Evolutionary conservation across 768 basidiomycete species (phyloP).

Genomic region (Amanita exitialis): DNA sequence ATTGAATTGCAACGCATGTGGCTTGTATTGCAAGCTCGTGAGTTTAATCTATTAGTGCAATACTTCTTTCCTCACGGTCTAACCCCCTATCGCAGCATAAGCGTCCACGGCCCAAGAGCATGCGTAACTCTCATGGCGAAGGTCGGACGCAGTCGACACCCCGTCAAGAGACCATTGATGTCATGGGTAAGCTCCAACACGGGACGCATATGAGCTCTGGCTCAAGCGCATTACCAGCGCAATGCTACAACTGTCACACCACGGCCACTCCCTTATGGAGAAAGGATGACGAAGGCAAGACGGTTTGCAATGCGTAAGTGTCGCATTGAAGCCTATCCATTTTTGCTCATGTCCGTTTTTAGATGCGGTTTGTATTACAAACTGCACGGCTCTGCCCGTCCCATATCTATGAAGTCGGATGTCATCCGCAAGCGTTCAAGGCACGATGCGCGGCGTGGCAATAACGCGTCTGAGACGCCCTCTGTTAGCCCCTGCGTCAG

Average conservation of each 20-base stretch:
- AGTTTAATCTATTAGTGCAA: constrained; percentile 15
- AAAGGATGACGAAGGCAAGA: constrained; percentile 87
- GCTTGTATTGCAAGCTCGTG: constrained; percentile 79
- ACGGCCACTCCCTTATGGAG: constrained; percentile 86
- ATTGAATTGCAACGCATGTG: constrained; percentile 84
- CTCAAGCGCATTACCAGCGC: constrained; percentile 38
- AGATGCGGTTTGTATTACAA: constrained; percentile 84
- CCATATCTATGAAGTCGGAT: constrained; percentile 88
- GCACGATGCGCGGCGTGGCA: constrained; percentile 63
- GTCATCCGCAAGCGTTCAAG: constrained; percentile 82
- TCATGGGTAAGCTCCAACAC: constrained; percentile 45
- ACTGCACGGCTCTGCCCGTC: constrained; percentile 75
- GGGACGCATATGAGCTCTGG: constrained; percentile 18
- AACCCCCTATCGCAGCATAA: constrained; percentile 49
- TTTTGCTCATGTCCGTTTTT: constrained; percentile 1
- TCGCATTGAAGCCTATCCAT: neutral
- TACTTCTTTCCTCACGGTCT: constrained; percentile 7
- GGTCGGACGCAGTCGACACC: constrained; percentile 53
- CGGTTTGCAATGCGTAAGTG: constrained; percentile 82
- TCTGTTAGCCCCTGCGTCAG: constrained; percentile 70
- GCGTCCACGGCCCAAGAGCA: constrained; percentile 79
- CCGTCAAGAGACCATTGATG: constrained; percentile 63
- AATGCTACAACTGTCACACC: constrained; percentile 87
- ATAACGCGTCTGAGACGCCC: constrained; percentile 51
- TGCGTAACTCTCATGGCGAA: constrained; percentile 72